Evolutionary conservation across 2,329 filamentous ascomycete species (phyloP).

Genomic region (Xylaria sp.): DNA sequence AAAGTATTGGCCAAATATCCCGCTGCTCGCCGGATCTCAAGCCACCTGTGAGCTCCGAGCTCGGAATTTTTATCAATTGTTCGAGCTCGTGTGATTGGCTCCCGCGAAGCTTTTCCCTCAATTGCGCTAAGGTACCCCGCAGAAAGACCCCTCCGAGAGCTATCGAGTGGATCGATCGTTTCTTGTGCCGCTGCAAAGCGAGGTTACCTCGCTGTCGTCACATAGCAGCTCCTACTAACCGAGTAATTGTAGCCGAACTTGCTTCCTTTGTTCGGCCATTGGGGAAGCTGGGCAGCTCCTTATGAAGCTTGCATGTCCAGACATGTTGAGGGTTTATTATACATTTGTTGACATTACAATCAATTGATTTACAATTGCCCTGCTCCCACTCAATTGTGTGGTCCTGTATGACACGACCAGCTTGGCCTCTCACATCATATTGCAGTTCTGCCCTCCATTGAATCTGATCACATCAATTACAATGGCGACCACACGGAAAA

Average conservation of each 20-base stretch:
- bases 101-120: background rate
- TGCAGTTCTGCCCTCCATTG: background rate
- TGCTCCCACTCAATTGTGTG: background rate
- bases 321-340: background rate
- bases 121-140: slow-evolving; percentile 25
- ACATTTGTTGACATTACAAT: background rate
- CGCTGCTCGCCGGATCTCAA: background rate
- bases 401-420: background rate
- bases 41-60: slow-evolving; percentile 19
- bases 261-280: slow-evolving; percentile 35
- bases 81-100: slow-evolving; percentile 24
- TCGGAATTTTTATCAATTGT: slow-evolving; percentile 24
- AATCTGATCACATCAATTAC: background rate
- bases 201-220: slow-evolving; percentile 18
- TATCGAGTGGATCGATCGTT: slow-evolving; percentile 15
- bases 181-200: slow-evolving; percentile 42
- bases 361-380: background rate
- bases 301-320: slow-evolving; percentile 23
- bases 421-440: background rate
- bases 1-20: background rate
- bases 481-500: slow-evolving; percentile 43
- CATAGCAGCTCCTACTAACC: slow-evolving; percentile 22
- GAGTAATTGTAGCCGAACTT: slow-evolving; percentile 29
- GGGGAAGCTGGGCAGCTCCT: slow-evolving; percentile 17
- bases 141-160: slow-evolving; percentile 14